Evolutionary conservation across 805 yeast genomes (phyloP).

Genomic region (Gaillardinia entomophila): DNA sequence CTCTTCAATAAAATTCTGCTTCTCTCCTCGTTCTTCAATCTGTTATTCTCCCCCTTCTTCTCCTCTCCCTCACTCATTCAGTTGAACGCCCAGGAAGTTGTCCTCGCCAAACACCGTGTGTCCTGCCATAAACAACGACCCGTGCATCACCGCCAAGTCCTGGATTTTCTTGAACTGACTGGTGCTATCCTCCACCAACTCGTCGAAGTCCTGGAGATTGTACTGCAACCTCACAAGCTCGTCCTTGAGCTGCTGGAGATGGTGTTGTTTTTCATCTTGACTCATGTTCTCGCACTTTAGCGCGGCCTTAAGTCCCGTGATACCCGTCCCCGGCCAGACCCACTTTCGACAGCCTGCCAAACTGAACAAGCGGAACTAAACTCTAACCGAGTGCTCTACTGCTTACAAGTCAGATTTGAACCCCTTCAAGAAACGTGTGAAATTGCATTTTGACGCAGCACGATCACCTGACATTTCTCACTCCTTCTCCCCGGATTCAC

Average conservation of each 20-base stretch:
- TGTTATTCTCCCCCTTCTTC: too few species aligned
- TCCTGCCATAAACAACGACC: constrained; percentile 43
- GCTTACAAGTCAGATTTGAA: too few species aligned
- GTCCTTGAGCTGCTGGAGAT: constrained; percentile 45
- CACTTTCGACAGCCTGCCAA: constrained; percentile 1
- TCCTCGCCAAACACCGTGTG: constrained; percentile 36
- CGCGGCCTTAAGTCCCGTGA: too few species aligned
- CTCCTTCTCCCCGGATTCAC: too few species aligned
- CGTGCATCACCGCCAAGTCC: constrained; percentile 52
- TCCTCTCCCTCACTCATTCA: neutral
- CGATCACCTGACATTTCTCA: too few species aligned
- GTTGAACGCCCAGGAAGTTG: constrained; percentile 21
- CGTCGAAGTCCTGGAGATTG: constrained; percentile 48
- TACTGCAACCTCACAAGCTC: constrained; percentile 54
- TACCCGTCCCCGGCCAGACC: constrained; percentile 1
- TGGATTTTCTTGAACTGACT: constrained; percentile 49
- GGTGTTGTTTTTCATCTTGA: constrained; percentile 28
- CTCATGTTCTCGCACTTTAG: neutral
- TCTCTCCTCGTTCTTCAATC: too few species aligned
- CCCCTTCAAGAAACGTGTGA: too few species aligned
- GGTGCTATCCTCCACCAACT: constrained; percentile 43
- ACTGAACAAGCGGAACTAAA: too few species aligned
- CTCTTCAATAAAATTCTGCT: too few species aligned
- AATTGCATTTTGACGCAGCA: too few species aligned
- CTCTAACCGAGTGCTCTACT: too few species aligned